Evolutionary conservation across 2,329 filamentous ascomycete species (phyloP).

Genomic region (Gnomoniopsis smithogilvyi): DNA sequence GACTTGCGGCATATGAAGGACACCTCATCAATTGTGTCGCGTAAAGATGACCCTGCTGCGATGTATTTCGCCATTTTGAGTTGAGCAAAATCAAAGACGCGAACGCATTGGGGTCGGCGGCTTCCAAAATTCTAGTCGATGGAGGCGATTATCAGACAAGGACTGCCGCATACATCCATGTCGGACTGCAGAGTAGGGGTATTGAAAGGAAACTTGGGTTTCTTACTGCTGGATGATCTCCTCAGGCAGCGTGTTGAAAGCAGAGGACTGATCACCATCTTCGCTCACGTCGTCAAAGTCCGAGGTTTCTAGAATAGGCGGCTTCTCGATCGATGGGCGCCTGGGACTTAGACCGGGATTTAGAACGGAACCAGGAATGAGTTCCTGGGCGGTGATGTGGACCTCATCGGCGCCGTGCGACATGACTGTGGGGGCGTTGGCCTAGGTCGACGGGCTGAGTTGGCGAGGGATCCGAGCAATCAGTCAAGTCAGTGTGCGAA

Average conservation of each 20-base stretch:
- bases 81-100: slow-evolving; percentile 65
- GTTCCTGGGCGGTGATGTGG: slow-evolving; percentile 16
- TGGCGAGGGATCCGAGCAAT: no score
- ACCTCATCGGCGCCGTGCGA: slow-evolving; percentile 16
- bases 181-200: neutral
- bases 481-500: no score
- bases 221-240: slow-evolving; percentile 68
- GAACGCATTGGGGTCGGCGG: slow-evolving; percentile 60
- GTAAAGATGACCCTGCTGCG: slow-evolving; percentile 62
- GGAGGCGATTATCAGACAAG: slow-evolving; percentile 2
- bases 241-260: slow-evolving; percentile 59
- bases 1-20: slow-evolving; percentile 54
- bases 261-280: slow-evolving; percentile 25
- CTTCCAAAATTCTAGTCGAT: slow-evolving; percentile 54
- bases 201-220: slow-evolving; percentile 2
- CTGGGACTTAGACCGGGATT: slow-evolving; percentile 7
- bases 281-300: slow-evolving; percentile 15
- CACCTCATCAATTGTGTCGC: slow-evolving; percentile 59
- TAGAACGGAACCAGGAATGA: neutral
- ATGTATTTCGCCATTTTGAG: slow-evolving; percentile 61
- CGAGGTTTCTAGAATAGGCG: slow-evolving; percentile 24
- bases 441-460: no score
- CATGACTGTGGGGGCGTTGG: slow-evolving; percentile 18
- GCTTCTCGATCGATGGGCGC: slow-evolving; percentile 33
- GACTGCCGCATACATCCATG: neutral